Base-by-base conservation (phyloP, 2,329 filamentous ascomycete genomes). In the Paecilomyces formosus region DNA sequence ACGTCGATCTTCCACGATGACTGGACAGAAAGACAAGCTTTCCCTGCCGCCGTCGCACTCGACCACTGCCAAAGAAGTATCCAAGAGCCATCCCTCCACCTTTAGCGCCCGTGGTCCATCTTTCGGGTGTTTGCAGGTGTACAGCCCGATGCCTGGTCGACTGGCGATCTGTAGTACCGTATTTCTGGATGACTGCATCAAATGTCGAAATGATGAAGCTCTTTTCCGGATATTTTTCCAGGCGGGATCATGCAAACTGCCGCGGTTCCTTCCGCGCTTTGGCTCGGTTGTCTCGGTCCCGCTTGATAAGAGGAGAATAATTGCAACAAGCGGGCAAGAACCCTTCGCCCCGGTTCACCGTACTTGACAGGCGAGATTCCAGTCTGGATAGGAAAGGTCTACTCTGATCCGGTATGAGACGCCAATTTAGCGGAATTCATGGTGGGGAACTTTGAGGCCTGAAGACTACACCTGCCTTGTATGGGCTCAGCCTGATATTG, bases 371-470 rank as follows among this genome's bases (percentile, higher is more conserved):
- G 8, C 7, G 5, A 4, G 8, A 18, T 45, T 18, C 15, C 18
- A 45, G 39, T 45, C 39, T 45, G 39, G 39, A 45, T 45, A 9
- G 39, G 39, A 45, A 45, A 45, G 39, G 39, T 45, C 39, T 45
- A 45, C 8, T 45, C 39, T 45, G 39, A 28, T 26, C 50, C 22
- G 50, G 50, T 22, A 26, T n/a, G 11, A 24, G 21, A 22, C 50
- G 13, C 21, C 18, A 15, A 13, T 66, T 63, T 35, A 28, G 22
- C 13, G 26, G 50, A n/a, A 26, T 22, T 28, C 24, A n/a, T 8
- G 9, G 54, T 56, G 54, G 45, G 18, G 15, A 28, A 11, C 54
- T 35, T 22, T 18, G 54, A 45, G 33, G 18, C 39, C 39, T 45
- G 39, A 45, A 30, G 33, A 55, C 24, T n/a, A 35, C 33, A 11